Percentiles rank a stretch among this genome's conserved stretches.
phyloP scores from a whole-genome alignment of 1,284 basidiomycete genomes.

The Sporisorium reilianum region DNA sequence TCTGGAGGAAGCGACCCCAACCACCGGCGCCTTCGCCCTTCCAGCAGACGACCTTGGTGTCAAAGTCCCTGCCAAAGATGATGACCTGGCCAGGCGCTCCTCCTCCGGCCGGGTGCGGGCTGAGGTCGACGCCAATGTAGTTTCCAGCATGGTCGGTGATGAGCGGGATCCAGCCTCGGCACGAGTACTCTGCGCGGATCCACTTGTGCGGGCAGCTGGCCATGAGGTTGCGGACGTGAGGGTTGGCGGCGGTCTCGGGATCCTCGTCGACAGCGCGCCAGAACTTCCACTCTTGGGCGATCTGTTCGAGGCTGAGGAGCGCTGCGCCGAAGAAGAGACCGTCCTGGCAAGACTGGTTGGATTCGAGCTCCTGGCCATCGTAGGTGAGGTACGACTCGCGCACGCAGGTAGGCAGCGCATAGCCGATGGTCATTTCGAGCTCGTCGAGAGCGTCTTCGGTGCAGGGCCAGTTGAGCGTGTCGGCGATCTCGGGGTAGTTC shows the following conservation, averaged over 20 bases:
- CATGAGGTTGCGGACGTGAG: constrained; percentile 74
- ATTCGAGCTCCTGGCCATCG: constrained; percentile 67
- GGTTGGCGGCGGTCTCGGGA: constrained; percentile 60
- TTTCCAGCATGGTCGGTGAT: constrained; percentile 93
- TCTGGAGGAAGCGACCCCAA: constrained; percentile 95
- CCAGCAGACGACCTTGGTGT: constrained; percentile 90
- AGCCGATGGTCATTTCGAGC: constrained; percentile 63
- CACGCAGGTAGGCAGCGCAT: constrained; percentile 59
- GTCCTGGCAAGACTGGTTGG: constrained; percentile 63
- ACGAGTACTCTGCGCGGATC: constrained; percentile 89
- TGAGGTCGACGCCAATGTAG: constrained; percentile 95
- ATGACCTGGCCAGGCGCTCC: constrained; percentile 92
- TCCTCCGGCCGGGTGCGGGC: constrained; percentile 73
- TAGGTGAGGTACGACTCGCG: constrained; percentile 64
- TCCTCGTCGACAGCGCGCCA: constrained; percentile 67
- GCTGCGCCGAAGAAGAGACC: constrained; percentile 67
- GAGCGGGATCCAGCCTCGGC: constrained; percentile 94
- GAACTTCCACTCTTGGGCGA: constrained; percentile 65
- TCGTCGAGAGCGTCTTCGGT: constrained; percentile 58
- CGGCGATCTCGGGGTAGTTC: constrained; percentile 63
- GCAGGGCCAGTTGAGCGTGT: constrained; percentile 67
- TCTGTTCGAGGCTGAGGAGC: constrained; percentile 61
- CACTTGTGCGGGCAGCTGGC: constrained; percentile 89
- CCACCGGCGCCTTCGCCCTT: constrained; percentile 82
- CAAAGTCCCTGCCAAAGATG: constrained; percentile 96